phyloP scores from a whole-genome alignment of 2,329 filamentous ascomycete genomes.

The Aureobasidium sp. region DNA sequence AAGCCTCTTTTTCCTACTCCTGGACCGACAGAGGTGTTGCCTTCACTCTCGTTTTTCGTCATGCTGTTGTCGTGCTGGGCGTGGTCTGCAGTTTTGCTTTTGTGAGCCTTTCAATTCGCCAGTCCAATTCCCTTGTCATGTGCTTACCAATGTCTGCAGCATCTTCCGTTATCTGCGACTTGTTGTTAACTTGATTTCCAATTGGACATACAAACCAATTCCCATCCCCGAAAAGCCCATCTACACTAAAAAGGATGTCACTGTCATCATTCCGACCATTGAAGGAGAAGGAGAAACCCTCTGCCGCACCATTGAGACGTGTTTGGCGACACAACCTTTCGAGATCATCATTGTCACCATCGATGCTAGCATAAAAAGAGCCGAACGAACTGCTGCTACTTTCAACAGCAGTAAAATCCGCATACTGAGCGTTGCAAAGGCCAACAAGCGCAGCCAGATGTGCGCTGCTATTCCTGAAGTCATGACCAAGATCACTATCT shows the following conservation, averaged over 20 bases:
- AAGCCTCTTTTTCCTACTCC: background rate
- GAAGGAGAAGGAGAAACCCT: constrained; percentile 80
- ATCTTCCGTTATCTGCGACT: constrained; percentile 80
- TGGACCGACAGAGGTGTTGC: constrained; percentile 4
- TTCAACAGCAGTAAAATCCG: constrained; percentile 57
- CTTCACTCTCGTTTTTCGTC: constrained; percentile 13
- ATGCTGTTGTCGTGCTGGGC: constrained; percentile 15
- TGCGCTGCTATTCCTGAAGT: constrained; percentile 84
- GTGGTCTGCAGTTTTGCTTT: constrained; percentile 15
- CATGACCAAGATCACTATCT: constrained; percentile 73
- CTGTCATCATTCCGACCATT: constrained; percentile 88
- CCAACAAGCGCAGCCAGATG: constrained; percentile 93
- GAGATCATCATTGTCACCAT: constrained; percentile 84
- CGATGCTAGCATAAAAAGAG: constrained; percentile 59
- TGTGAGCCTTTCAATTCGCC: constrained; percentile 11
- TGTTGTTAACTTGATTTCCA: constrained; percentile 74
- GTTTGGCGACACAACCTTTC: constrained; percentile 58
- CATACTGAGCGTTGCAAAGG: constrained; percentile 69
- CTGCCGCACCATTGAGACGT: constrained; percentile 69
- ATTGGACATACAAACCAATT: constrained; percentile 80
- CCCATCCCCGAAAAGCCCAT: constrained; percentile 73
- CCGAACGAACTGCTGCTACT: constrained; percentile 42
- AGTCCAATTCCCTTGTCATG: background rate
- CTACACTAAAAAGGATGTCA: constrained; percentile 75
- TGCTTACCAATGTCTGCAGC: constrained; percentile 40